Conservation (phyloP, 345 rosid species). For the Brassica incana region DNA sequence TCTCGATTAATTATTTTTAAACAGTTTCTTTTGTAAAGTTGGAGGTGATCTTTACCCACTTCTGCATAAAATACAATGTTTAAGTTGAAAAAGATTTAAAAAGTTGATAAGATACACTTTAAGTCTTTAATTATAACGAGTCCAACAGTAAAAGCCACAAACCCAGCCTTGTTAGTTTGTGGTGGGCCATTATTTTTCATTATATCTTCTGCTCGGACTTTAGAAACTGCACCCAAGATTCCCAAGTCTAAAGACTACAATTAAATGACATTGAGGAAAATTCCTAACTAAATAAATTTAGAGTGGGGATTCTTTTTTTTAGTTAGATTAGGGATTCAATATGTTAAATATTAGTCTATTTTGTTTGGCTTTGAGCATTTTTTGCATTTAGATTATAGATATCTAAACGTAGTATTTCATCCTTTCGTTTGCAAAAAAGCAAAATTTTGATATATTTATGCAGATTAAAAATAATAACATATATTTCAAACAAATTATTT, state of each 20-base stretch:
- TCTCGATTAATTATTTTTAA: background rate
- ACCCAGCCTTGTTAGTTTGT: constrained; percentile 36
- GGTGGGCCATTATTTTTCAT: constrained; percentile 24
- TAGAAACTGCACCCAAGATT: constrained; percentile 3
- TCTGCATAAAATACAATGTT: constrained; percentile 16
- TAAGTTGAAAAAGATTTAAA: constrained; percentile 25
- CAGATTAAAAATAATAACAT: too few species aligned
- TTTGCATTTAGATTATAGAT: background rate
- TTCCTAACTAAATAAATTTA: background rate
- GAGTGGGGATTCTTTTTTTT: too few species aligned
- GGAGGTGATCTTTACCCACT: constrained; percentile 36
- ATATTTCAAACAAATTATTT: too few species aligned
- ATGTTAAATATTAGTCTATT: background rate
- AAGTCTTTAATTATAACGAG: constrained; percentile 33
- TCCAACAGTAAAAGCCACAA: constrained; percentile 43
- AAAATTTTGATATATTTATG: too few species aligned
- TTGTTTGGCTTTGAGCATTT: background rate
- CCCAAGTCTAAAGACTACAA: background rate
- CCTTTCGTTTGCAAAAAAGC: too few species aligned
- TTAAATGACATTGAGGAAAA: background rate
- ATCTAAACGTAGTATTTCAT: background rate
- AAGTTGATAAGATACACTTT: constrained; percentile 31
- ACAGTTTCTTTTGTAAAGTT: constrained; percentile 32
- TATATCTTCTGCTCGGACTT: background rate
- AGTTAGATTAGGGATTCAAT: background rate